Conservation (phyloP, 2,329 filamentous ascomycete genomes). For the Ophiostoma sp. region DNA sequence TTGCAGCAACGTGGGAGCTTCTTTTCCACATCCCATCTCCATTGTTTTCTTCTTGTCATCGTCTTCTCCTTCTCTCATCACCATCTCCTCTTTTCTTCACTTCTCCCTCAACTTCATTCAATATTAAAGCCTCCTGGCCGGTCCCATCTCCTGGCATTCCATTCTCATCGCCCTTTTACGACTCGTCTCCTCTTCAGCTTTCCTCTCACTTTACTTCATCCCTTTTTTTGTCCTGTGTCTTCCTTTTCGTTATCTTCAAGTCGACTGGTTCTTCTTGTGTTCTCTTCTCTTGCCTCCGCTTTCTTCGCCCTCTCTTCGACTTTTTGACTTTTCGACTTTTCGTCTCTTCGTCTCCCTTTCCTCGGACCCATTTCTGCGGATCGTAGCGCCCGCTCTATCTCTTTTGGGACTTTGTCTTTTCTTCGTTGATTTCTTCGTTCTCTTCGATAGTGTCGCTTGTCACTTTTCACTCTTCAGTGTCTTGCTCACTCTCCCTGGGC, state of each 20-base stretch:
- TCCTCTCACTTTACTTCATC: neutral
- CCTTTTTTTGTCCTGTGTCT: neutral
- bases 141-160: slow-evolving; percentile 5
- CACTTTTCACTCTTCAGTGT: neutral
- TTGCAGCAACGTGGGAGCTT: neutral
- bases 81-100: neutral
- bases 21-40: slow-evolving; percentile 14
- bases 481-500: slow-evolving; percentile 12
- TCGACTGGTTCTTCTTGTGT: slow-evolving; percentile 9
- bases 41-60: neutral
- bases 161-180: neutral
- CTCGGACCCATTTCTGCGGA: neutral
- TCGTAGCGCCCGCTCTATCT: slow-evolving; percentile 4
- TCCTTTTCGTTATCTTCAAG: slow-evolving; percentile 12
- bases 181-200: slow-evolving; percentile 2
- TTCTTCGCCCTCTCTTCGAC: neutral
- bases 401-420: neutral
- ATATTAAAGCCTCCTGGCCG: slow-evolving; percentile 21
- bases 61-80: neutral
- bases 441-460: slow-evolving; percentile 5
- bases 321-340: neutral
- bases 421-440: neutral
- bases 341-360: slow-evolving; percentile 2
- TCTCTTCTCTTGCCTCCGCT: neutral
- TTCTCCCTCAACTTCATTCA: slow-evolving; percentile 11